Evolutionary conservation across 1,284 basidiomycete species (phyloP), one percentile per base, ranked within the genome.

Genomic region (Trametes sp.): DNA sequence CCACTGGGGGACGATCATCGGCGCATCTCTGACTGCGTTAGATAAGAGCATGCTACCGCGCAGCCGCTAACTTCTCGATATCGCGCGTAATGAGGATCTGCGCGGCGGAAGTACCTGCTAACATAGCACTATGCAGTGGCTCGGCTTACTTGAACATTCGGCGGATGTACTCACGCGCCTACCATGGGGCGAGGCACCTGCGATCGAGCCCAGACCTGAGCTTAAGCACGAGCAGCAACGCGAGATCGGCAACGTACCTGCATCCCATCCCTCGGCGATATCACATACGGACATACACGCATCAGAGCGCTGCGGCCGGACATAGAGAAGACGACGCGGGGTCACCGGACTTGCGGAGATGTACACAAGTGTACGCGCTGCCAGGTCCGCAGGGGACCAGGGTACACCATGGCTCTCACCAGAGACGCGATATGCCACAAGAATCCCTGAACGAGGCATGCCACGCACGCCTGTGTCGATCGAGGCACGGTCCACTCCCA

Each of bases 281-380:
- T 33, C 24, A 35, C 33, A 21, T 50, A 33, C 49, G 31, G n/a
- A n/a, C 31, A 35, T 13, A 51, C 21, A 23, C 49, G 49, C 49
- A 41, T 26, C 24, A 14, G 45, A 24, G 24, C 21, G 9, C 29
- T 50, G 48, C 48, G 48, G 28, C 29, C 29, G 21, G 24, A 2
- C 14, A 48, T 16, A 24, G 45, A 28, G 38, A 41, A 41, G 38
- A 8, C 35, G 16, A 24, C 21, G 35, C 21, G 35, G 29, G 51
- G 51, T 53, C 51, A 53, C 35, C 51, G 51, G 51, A 38, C 36
- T 2, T 8, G 51, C 51, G 51, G 51, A 53, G 51, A 53, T 53
- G 51, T 9, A 23, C 29, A 4, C 21, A 53, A 36, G 41, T 53
- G 51, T 9, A 23, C 29, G 8, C 21, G 14, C 10, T 8, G 49